These are phyloP conservation scores for Venturia asperata DNA, from an alignment of 2,329 filamentous ascomycete genomes.

Conservation along the genomic window DNA sequence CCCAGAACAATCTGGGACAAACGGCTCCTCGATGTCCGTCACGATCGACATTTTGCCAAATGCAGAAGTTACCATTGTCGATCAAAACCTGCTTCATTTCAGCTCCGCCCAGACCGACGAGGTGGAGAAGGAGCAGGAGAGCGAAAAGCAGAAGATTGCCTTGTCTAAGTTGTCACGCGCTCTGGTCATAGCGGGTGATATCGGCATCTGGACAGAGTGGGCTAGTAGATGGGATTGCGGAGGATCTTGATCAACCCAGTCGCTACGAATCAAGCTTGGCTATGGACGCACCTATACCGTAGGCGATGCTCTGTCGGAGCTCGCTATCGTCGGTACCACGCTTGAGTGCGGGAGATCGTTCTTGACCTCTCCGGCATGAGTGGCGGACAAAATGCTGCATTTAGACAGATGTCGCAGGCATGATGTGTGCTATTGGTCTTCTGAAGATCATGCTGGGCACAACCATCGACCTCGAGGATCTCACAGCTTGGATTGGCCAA, in stretches of 20 bases:
- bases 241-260: not conserved
- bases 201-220: slow-evolving; percentile 49
- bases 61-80: slow-evolving; percentile 50
- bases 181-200: slow-evolving; percentile 42
- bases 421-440: not conserved
- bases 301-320: not conserved
- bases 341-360: not conserved
- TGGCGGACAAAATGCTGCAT: not conserved
- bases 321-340: not conserved
- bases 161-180: slow-evolving; percentile 36
- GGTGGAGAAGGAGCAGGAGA: not conserved
- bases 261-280: not conserved
- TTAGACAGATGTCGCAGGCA: not conserved
- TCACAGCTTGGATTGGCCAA: not conserved
- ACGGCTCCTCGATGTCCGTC: slow-evolving; percentile 36
- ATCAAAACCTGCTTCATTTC: slow-evolving; percentile 37
- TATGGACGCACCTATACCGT: not conserved
- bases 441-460: not conserved
- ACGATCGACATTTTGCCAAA: slow-evolving; percentile 54
- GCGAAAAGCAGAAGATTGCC: slow-evolving; percentile 15
- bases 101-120: not conserved
- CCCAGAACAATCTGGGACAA: not conserved
- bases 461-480: too few relatives aligned
- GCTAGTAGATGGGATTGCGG: slow-evolving; percentile 8
- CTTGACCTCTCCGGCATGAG: not conserved